A percentile compares a stretch with the other conserved stretches of the same genome.
phyloP scores from a whole-genome alignment of 176 grass and related monocot genomes.

The Tuctoria greenei region DNA sequence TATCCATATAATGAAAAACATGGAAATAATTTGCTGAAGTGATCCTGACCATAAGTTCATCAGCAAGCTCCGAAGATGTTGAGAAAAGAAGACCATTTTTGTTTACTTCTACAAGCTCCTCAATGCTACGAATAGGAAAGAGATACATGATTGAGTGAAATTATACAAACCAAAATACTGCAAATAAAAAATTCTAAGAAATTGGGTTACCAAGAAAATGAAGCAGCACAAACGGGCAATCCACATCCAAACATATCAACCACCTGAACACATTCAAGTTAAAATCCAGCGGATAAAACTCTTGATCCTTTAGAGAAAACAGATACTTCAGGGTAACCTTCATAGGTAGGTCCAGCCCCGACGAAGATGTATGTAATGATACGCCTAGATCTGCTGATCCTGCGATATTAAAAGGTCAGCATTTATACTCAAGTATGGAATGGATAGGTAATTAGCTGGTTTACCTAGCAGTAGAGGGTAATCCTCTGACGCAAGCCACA shows the following conservation, averaged over 20 bases:
- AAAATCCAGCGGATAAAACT: conserved; percentile 6
- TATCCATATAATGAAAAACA: conserved; percentile 22
- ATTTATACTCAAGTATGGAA: not conserved
- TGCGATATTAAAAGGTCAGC: conserved; percentile 42
- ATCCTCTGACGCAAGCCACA: conserved; percentile 97
- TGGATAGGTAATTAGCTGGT: conserved; percentile 19
- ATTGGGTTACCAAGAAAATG: conserved; percentile 80
- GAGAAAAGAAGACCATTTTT: conserved; percentile 94
- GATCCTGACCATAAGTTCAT: conserved; percentile 80
- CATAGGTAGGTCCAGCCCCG: conserved; percentile 93
- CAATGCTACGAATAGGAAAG: conserved; percentile 59
- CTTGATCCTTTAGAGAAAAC: not conserved
- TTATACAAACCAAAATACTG: conserved; percentile 16
- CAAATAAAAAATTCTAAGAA: conserved; percentile 28
- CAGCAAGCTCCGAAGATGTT: conserved; percentile 86
- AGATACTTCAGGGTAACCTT: conserved; percentile 54
- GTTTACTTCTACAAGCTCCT: conserved; percentile 87
- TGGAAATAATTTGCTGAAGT: conserved; percentile 7
- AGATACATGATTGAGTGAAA: conserved; percentile 22
- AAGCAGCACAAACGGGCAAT: conserved; percentile 95
- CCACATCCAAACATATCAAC: conserved; percentile 99
- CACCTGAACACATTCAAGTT: conserved; percentile 55
- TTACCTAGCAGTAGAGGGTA: conserved; percentile 92
- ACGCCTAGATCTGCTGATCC: conserved; percentile 92
- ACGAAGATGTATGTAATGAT: conserved; percentile 90